Evolutionary conservation across 202 grass and related monocot species (phyloP), one percentile per base, ranked within the genome.

Genomic region (Musa balbisiana): DNA sequence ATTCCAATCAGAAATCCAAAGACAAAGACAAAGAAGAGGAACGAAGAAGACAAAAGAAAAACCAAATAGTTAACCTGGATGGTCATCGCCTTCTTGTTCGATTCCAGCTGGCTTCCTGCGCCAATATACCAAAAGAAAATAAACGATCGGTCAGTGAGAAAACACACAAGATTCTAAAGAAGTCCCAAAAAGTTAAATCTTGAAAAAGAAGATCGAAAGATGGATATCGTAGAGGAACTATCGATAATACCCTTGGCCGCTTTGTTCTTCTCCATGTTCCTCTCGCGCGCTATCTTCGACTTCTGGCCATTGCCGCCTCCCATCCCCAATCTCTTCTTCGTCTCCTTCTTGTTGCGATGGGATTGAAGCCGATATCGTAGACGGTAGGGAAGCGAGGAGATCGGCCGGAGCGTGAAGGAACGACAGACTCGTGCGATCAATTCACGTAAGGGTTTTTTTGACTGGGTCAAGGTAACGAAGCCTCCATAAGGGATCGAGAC

Each of bases 261-360:
- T 78, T 90, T 90, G 78, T 82, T 88, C 87, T 97, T 97, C 90
- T 97, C 90, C 53, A 72, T 0, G 80, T 92, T 90, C 90, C 76
- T 91, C 88, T 97, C 93, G 69, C 90, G 78, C 2, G 93, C 88
- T 82, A 80, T 92, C 90, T 81, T 97, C 64, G 93, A 84, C 75
- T 92, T 97, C 84, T 97, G 93, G 2, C 33, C 93, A 68, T 92
- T 89, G 73, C 90, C 93, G 22, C 93, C 90, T 53, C 93, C 93
- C 93, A 97, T 97, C 24, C 56, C 60, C 75, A 13, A 60, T 62
- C 14, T 3, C 58, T 49, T 26, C 12, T 65, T 65, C 63, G 9
- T 11, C 62, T 64, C n/a, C 21, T 64, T 21, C n/a, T 62, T 26
- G 11, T 11, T 12, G 13, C 56, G 56, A 60, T 60, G 8, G 56